Evolutionary conservation across 1,139 yeast genomes (phyloP).

Genomic region (Yamadazyma mexicana): DNA sequence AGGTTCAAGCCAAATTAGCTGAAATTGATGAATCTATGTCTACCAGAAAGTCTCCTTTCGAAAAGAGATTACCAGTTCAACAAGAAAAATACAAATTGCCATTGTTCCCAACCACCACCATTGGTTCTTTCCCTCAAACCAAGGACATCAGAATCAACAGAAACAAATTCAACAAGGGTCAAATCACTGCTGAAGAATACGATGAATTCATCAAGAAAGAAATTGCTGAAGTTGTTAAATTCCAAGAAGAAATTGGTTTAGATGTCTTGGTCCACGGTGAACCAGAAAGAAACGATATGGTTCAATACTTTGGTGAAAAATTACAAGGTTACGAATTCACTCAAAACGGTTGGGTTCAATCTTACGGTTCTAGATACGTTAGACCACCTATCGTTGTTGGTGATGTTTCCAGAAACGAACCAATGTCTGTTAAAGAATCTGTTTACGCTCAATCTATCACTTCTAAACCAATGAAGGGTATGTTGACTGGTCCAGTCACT

Average conservation of each 20-base stretch:
- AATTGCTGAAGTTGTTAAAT: constrained; percentile 91
- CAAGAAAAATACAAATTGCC: constrained; percentile 88
- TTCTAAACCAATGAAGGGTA: constrained; percentile 97
- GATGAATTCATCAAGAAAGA: constrained; percentile 95
- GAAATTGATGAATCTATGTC: constrained; percentile 77
- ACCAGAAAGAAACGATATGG: constrained; percentile 99
- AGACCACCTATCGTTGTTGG: constrained; percentile 99
- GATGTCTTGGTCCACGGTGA: constrained; percentile 99
- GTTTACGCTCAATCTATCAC: constrained; percentile 98
- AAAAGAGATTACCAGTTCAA: constrained; percentile 85
- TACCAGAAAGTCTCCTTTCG: constrained; percentile 85
- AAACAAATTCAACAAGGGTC: constrained; percentile 97
- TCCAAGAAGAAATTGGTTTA: constrained; percentile 98
- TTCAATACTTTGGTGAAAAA: constrained; percentile 99
- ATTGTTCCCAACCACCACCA: constrained; percentile 98
- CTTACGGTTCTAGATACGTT: constrained; percentile 99
- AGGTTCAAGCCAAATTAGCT: constrained; percentile 86
- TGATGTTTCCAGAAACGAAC: constrained; percentile 97
- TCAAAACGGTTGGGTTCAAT: constrained; percentile 99
- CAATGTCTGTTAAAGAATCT: constrained; percentile 99
- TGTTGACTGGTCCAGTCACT: constrained; percentile 99
- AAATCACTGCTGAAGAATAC: constrained; percentile 90
- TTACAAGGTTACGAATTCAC: constrained; percentile 98
- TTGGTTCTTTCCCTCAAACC: constrained; percentile 99
- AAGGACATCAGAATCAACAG: constrained; percentile 98